Conservation (phyloP, 2,329 filamentous ascomycete genomes). For the Fusarium sp. region DNA sequence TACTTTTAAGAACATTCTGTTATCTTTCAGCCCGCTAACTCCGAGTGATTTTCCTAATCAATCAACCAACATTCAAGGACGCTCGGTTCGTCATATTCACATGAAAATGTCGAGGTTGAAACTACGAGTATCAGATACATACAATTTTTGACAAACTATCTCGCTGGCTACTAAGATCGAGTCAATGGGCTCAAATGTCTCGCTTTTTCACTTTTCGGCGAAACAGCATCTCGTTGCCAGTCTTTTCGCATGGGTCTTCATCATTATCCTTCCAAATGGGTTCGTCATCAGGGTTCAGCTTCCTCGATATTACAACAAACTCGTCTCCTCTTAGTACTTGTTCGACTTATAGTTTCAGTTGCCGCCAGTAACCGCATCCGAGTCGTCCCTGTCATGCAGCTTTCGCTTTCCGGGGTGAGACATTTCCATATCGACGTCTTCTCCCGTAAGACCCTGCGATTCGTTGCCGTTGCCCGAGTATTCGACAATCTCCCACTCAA, state of each 20-base stretch:
- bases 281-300: slow-evolving; percentile 17
- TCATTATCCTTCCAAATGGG: slow-evolving; percentile 20
- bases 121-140: slow-evolving; percentile 3
- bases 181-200: slow-evolving; percentile 2
- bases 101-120: neutral
- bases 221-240: slow-evolving; percentile 6
- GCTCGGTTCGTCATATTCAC: neutral
- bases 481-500: slow-evolving; percentile 89
- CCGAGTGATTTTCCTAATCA: neutral
- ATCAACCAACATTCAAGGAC: neutral
- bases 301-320: slow-evolving; percentile 14
- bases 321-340: neutral
- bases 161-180: slow-evolving; percentile 8
- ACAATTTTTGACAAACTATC: slow-evolving; percentile 19
- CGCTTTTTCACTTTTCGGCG: slow-evolving; percentile 8
- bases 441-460: slow-evolving; percentile 35
- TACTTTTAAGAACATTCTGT: neutral
- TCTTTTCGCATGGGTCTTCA: slow-evolving; percentile 12
- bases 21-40: neutral
- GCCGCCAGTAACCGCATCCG: slow-evolving; percentile 24
- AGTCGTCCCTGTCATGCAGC: slow-evolving; percentile 58
- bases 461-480: slow-evolving; percentile 65
- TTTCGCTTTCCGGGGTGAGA: slow-evolving; percentile 65
- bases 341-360: slow-evolving; percentile 5
- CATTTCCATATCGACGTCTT: slow-evolving; percentile 54